Evolutionary conservation across 2,329 filamentous ascomycete genomes (phyloP).

Genomic region (Dothistroma septosporum): DNA sequence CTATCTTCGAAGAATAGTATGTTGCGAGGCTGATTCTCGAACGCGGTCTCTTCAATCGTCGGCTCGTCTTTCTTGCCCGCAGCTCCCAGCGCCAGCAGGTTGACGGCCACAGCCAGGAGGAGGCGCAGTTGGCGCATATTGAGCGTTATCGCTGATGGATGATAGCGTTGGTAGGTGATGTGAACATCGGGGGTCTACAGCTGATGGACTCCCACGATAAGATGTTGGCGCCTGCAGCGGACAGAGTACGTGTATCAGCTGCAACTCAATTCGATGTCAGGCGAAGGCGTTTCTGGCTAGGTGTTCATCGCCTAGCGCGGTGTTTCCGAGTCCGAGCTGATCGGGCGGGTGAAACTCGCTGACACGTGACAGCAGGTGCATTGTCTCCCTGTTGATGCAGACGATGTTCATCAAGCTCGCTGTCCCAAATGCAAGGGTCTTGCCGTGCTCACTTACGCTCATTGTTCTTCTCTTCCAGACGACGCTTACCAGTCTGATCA

Average conservation of each 20-base stretch:
- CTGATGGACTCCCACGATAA: neutral
- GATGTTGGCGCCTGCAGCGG: conserved; percentile 2
- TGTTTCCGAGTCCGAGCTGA: neutral
- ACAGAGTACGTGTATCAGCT: neutral
- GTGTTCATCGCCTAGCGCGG: neutral
- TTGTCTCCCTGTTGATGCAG: too few species aligned
- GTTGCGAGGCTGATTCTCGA: conserved; percentile 63
- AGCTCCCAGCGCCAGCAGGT: conserved; percentile 23
- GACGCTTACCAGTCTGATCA: too few species aligned
- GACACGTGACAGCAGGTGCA: neutral
- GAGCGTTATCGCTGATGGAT: conserved; percentile 7
- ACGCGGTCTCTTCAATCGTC: conserved; percentile 59
- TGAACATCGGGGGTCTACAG: conserved; percentile 5
- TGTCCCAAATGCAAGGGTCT: too few species aligned
- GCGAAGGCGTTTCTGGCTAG: neutral
- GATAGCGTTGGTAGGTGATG: neutral
- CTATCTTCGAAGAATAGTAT: conserved; percentile 91
- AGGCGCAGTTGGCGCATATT: conserved; percentile 19
- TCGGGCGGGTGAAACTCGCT: too few species aligned
- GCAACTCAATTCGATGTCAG: neutral
- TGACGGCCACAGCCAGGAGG: conserved; percentile 20
- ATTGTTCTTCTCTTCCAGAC: too few species aligned
- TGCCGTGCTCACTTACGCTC: too few species aligned
- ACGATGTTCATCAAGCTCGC: too few species aligned
- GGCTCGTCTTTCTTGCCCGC: conserved; percentile 46